phyloP scores from a whole-genome alignment of 805 yeast species.

The Hanseniaspora mollemarum region DNA sequence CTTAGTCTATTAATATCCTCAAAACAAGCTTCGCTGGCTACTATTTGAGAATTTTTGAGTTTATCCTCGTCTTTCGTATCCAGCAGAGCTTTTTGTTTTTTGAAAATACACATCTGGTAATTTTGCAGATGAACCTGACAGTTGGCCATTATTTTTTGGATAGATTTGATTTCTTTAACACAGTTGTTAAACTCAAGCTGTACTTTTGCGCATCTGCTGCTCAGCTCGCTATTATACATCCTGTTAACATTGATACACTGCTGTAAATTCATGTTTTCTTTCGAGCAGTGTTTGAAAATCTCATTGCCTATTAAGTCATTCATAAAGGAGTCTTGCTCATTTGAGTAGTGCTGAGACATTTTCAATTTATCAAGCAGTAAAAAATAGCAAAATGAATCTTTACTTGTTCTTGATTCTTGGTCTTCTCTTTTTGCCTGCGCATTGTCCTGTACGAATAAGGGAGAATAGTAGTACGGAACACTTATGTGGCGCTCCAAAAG shows the following conservation, averaged over 20 bases:
- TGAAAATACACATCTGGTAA: conserved; percentile 8
- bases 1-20: conserved; percentile 5
- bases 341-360: conserved; percentile 11
- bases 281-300: conserved; percentile 12
- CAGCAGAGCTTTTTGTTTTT: not conserved
- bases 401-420: no score
- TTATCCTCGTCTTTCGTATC: not conserved
- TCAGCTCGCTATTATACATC: not conserved
- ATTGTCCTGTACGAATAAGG: no score
- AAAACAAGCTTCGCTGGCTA: conserved; percentile 9
- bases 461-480: no score
- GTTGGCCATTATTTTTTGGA: conserved; percentile 5
- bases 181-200: conserved; percentile 3
- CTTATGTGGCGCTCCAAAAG: no score
- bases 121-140: conserved; percentile 1
- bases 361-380: no score
- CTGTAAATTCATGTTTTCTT: conserved; percentile 8
- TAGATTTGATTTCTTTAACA: conserved; percentile 12
- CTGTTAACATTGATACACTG: conserved; percentile 5
- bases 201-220: conserved; percentile 4
- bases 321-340: conserved; percentile 10
- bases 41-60: not conserved
- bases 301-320: conserved; percentile 10
- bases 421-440: no score
- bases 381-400: no score